Base-by-base conservation (phyloP, 306 rosid species). In the Fragaria vesca region DNA sequence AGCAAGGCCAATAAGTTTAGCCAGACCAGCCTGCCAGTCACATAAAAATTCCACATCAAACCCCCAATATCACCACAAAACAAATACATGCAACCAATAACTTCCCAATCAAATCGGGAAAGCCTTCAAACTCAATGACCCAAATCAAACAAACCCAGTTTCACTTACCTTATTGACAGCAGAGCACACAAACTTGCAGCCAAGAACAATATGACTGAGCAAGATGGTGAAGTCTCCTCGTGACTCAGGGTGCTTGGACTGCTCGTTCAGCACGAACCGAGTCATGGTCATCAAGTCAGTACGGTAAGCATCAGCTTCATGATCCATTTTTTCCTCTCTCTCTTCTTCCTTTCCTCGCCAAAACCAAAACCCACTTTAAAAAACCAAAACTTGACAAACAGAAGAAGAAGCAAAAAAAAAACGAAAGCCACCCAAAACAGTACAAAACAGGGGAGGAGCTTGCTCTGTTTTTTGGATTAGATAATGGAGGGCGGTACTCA, bases 211-310 rank as follows among this genome's bases (percentile, higher is more conserved):
- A 86, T 95, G 92, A 78, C n/a, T 95, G 79, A 95, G 99, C 88
- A 95, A 82, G 85, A 95, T 95, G 32, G 93, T 83, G 85, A 95
- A 95, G 80, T 95, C 99, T 1, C 99, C 99, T 32, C 99, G 99
- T 0, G 97, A 91, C 71, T 95, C 97, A 0, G 94, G 93, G 77
- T 84, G 73, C 82, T 85, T 95, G 5, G 97, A 88, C 80, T 95
- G 99, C 86, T 95, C 99, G 76, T 91, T 95, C 78, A 95, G 81
- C 69, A 93, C 99, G 79, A 85, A 93, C 38, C 97, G 85, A 0
- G 97, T 95, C 16, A 95, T 88, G 50, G 99, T 95, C 99, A 95
- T 95, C 89, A 95, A 88, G 74, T 95, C 99, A 76, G 97, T 95
- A 40, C 96, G 89, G 26, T 80, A 58, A 0, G 99, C 96, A 38